Base-by-base conservation (phyloP, 345 rosid species). In the Linum trigynum region DNA sequence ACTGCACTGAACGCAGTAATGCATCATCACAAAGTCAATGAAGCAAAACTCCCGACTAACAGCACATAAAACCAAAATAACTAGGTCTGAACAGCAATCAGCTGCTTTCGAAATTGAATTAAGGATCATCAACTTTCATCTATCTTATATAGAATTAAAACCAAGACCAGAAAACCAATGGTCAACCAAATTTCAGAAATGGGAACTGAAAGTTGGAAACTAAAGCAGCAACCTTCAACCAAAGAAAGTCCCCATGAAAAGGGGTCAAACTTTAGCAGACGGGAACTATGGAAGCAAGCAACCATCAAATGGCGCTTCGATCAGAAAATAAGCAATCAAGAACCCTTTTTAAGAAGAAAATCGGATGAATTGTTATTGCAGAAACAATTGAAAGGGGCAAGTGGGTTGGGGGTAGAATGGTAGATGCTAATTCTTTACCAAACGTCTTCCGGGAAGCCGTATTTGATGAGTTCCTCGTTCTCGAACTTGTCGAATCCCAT, bases 401-500 rank as follows among this genome's bases (percentile, higher is more conserved):
- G 14, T 48, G 14, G 53, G 53, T 9, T 43, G 53, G 53, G 53
- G 9, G 10, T 5, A 43, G 50, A 43, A 11, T 12, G 53, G 53
- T 23, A 23, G 32, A 23, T 23, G 32, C 32, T 23, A 48, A 1
- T 48, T 12, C 2, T 48, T 48, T 79, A 94, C 99, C 99, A 90
- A 66, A 94, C 81, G 71, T 94, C 99, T 84, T 94, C 99, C 10
- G 86, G 92, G 85, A 88, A 88, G 72, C 99, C 97, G 69, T 88
- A 94, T 75, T 83, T 94, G 87, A 94, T 94, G 64, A 94, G 99
- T 72, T 94, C 99, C 73, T 94, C 99, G 86, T 94, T 94, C 88
- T 94, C 99, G 84, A 79, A 72, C 91, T 94, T 94, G 79, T 94
- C 99, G 69, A 94, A 84, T 38, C 99, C 97, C 99, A 94, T 94